These are phyloP conservation scores for Haematococcus lacustris DNA, from an alignment of 139 green algal species.

Conservation along the genomic window DNA sequence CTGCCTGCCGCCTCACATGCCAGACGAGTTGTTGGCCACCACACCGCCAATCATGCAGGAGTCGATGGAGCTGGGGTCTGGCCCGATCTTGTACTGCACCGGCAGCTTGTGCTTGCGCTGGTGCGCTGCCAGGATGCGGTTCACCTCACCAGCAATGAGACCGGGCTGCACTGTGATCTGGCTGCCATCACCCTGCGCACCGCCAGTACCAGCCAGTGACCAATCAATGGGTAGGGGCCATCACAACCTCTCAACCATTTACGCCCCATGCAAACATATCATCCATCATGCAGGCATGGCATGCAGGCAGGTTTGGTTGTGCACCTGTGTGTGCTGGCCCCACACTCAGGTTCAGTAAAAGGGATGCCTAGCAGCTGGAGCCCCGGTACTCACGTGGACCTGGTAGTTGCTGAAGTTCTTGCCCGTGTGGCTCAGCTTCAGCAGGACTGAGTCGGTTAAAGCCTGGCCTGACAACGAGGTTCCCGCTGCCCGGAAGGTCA, in stretches of 20 bases:
- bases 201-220: not conserved
- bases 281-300: no score
- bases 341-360: no score
- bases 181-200: slow-evolving; percentile 78
- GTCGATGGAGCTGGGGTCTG: slow-evolving; percentile 93
- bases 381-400: slow-evolving; percentile 72
- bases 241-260: no score
- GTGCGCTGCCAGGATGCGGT: slow-evolving; percentile 77
- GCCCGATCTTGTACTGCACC: slow-evolving; percentile 96
- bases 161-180: slow-evolving; percentile 91
- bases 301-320: no score
- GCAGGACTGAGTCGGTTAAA: slow-evolving; percentile 87
- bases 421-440: slow-evolving; percentile 93
- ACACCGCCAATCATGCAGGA: slow-evolving; percentile 84
- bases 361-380: no score
- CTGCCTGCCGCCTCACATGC: slow-evolving; percentile 89
- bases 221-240: not conserved
- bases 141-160: slow-evolving; percentile 92
- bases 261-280: no score
- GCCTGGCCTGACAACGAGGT: slow-evolving; percentile 90
- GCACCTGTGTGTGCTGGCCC: no score
- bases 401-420: slow-evolving; percentile 92
- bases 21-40: slow-evolving; percentile 94
- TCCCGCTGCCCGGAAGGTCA: slow-evolving; percentile 92
- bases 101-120: slow-evolving; percentile 61